phyloP scores from a whole-genome alignment of 169 alveolate species.

The Amoebophrya sp. region DNA sequence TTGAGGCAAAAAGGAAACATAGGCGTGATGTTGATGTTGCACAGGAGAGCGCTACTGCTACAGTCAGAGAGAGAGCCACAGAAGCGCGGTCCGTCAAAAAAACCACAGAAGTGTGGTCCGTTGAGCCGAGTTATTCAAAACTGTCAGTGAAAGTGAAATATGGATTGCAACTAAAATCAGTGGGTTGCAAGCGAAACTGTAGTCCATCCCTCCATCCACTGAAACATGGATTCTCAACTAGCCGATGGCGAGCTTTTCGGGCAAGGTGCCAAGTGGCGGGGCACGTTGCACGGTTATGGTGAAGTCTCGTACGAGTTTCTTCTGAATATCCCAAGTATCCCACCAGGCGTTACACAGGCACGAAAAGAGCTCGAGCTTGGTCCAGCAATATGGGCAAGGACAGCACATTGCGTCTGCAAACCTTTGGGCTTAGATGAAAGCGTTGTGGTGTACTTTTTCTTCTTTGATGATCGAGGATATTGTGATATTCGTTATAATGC shows the following conservation, averaged over 20 bases:
- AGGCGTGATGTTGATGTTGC: no score
- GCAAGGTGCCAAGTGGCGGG: not conserved
- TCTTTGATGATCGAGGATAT: not conserved
- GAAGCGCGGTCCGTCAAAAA: no score
- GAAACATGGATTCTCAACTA: no score
- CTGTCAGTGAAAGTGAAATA: no score
- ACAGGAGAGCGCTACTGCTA: no score
- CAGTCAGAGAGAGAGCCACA: no score
- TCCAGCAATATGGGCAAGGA: not conserved
- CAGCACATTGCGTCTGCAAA: constrained; percentile 18
- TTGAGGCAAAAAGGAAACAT: no score
- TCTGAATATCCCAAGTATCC: not conserved
- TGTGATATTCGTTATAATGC: not conserved
- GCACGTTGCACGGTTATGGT: not conserved
- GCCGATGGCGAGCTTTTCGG: constrained; percentile 15
- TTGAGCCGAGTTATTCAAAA: no score
- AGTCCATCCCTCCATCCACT: no score
- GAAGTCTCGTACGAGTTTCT: not conserved
- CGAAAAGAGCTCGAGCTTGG: constrained; percentile 1
- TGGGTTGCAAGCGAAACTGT: no score
- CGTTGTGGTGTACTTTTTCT: not conserved
- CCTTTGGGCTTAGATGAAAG: not conserved
- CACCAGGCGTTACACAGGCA: not conserved
- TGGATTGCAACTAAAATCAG: no score
- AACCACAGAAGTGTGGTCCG: no score